Conservation (phyloP, 2,329 filamentous ascomycete species). For the Ophiocordyceps australis region DNA sequence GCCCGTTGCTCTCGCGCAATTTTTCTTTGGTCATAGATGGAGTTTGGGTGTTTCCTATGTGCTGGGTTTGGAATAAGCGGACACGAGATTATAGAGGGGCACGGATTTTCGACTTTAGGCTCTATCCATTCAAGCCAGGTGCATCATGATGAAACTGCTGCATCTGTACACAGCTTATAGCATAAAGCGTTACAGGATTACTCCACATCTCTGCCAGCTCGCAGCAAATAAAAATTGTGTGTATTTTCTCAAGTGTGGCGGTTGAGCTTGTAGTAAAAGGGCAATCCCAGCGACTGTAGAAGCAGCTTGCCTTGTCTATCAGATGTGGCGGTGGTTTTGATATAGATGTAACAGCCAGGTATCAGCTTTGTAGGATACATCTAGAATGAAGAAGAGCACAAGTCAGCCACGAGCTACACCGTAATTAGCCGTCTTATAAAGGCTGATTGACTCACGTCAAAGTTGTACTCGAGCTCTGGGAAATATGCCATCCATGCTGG, state of each 20-base stretch:
- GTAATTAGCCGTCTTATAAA: too few species aligned
- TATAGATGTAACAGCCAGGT: constrained; percentile 65
- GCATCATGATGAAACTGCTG: too few species aligned
- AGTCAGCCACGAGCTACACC: background rate
- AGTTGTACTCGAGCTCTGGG: constrained; percentile 89
- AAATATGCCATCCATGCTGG: constrained; percentile 65
- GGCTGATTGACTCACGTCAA: constrained; percentile 50
- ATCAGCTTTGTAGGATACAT: constrained; percentile 54
- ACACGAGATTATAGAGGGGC: too few species aligned
- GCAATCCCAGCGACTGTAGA: constrained; percentile 27
- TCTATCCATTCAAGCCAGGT: too few species aligned
- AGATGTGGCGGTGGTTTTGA: constrained; percentile 71
- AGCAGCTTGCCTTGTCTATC: constrained; percentile 73
- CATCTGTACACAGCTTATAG: too few species aligned
- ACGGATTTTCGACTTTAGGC: too few species aligned
- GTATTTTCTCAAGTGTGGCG: constrained; percentile 12
- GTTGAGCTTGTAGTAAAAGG: constrained; percentile 61
- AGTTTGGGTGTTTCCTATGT: too few species aligned
- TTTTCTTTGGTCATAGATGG: too few species aligned
- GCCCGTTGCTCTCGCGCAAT: too few species aligned
- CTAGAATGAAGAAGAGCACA: constrained; percentile 17
- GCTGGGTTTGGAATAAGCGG: too few species aligned
- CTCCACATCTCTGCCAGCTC: too few species aligned
- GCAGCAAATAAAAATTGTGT: constrained; percentile 15
- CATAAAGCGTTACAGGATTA: too few species aligned